Conservation (phyloP, 192 early-diverging fungal species). For the Phycomyces blakesleeanus region DNA sequence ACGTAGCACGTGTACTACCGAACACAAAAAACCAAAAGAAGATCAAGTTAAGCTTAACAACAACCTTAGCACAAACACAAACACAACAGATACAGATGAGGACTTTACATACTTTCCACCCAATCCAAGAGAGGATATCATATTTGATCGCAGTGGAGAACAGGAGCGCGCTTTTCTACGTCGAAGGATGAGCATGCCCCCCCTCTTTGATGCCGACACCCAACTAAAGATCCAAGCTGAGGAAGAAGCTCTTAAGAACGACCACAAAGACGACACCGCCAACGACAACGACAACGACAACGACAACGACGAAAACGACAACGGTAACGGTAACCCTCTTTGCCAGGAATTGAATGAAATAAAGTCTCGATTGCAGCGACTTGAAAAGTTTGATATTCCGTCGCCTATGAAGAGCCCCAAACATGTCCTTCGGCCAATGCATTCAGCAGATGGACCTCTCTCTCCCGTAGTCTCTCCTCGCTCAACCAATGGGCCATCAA, state of each 20-base stretch:
- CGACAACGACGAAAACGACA: no score
- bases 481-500: background rate
- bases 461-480: background rate
- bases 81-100: background rate
- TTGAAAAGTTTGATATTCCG: background rate
- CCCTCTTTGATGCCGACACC: background rate
- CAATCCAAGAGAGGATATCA: background rate
- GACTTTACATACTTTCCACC: background rate
- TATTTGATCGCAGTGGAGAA: slow-evolving; percentile 3
- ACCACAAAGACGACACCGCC: no score
- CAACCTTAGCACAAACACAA: background rate
- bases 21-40: background rate
- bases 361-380: background rate
- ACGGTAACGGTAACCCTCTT: background rate
- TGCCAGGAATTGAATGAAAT: slow-evolving; percentile 1
- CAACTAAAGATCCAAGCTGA: background rate
- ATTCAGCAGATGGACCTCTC: background rate
- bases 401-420: background rate
- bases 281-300: no score
- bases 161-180: background rate
- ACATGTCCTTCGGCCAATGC: no score
- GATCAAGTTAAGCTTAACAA: background rate
- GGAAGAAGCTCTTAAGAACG: background rate
- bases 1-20: background rate
- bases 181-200: background rate